Conservation (phyloP, 2,329 filamentous ascomycete species). For the Talaromyces marneffei region DNA sequence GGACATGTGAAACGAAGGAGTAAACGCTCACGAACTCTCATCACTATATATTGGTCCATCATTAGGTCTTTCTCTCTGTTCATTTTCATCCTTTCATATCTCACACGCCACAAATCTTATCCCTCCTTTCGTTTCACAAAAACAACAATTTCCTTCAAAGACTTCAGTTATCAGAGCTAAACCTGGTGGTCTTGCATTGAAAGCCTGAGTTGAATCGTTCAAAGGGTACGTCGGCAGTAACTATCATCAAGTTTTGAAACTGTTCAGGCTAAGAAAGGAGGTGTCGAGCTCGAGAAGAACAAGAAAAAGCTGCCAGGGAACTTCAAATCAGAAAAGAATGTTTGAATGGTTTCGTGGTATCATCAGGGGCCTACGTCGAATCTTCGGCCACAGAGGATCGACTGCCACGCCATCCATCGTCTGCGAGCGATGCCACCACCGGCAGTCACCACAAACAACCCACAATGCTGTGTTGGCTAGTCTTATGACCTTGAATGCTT, state of each 20-base stretch:
- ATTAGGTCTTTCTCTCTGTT: background rate
- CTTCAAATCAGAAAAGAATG: background rate
- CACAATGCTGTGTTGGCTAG: conserved; percentile 4
- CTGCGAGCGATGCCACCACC: conserved; percentile 10
- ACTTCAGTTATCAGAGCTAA: background rate
- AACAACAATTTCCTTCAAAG: background rate
- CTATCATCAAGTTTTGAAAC: no score
- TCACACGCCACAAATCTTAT: background rate
- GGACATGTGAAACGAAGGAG: background rate
- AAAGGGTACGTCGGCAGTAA: background rate
- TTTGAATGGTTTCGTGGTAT: background rate
- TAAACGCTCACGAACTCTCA: background rate
- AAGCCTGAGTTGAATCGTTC: background rate
- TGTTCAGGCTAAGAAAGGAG: background rate
- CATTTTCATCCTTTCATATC: background rate
- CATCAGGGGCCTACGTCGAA: background rate
- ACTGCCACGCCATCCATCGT: background rate
- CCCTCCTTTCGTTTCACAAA: background rate
- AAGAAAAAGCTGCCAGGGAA: no score
- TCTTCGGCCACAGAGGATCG: background rate
- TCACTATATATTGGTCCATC: background rate
- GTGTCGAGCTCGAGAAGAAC: background rate
- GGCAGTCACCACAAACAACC: conserved; percentile 7
- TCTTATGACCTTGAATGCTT: background rate
- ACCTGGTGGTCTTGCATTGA: background rate